phyloP scores from a whole-genome alignment of 2,329 filamentous ascomycete genomes.

The Teratosphaeria destructans region DNA sequence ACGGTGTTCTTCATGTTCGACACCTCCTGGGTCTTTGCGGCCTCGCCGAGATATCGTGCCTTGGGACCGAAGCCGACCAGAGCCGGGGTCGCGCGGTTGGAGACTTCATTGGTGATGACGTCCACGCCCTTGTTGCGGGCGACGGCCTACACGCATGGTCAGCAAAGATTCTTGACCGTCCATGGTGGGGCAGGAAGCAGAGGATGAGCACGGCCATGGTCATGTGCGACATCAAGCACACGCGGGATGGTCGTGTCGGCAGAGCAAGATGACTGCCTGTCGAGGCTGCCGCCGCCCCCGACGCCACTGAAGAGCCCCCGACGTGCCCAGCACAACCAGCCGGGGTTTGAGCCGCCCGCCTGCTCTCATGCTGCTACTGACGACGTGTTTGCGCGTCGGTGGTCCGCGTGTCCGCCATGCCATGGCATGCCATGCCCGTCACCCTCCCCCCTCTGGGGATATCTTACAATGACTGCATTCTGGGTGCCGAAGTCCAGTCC shows the following conservation, averaged over 20 bases:
- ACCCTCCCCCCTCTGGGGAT: neutral
- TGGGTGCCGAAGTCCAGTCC: conserved; percentile 80
- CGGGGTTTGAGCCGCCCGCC: neutral
- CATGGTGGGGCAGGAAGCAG: neutral
- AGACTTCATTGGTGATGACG: conserved; percentile 98
- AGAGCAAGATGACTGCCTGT: neutral
- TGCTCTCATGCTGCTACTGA: neutral
- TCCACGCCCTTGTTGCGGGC: conserved; percentile 98
- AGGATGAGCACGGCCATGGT: neutral
- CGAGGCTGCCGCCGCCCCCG: neutral
- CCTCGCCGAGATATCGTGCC: conserved; percentile 84
- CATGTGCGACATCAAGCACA: neutral
- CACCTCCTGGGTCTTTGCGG: conserved; percentile 97
- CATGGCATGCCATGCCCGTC: neutral
- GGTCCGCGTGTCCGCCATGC: neutral
- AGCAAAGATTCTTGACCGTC: neutral
- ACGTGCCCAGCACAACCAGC: neutral
- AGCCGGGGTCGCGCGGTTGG: conserved; percentile 90
- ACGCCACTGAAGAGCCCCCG: neutral
- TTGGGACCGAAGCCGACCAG: conserved; percentile 93
- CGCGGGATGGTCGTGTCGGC: neutral
- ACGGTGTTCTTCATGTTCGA: conserved; percentile 99
- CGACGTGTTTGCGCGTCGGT: neutral
- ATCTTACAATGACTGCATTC: conserved; percentile 80
- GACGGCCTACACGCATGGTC: conserved; percentile 48